A percentile compares a stretch with the other conserved stretches of the same genome.
These are phyloP conservation scores for Bauhinia variegata DNA, from an alignment of 306 rosid genomes.

Conservation along the genomic window DNA sequence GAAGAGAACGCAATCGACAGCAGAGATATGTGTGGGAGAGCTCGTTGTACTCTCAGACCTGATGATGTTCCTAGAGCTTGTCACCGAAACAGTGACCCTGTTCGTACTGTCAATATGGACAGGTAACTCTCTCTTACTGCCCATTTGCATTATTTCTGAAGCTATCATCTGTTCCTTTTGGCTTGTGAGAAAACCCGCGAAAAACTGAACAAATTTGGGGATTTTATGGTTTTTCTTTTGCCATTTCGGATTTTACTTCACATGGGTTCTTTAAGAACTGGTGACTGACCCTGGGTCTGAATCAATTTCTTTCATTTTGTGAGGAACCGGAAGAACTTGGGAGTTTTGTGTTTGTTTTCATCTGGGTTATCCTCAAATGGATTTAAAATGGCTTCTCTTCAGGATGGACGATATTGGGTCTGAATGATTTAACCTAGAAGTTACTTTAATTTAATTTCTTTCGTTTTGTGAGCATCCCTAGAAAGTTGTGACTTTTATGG, in stretches of 20 bases:
- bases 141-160: neutral
- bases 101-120: conserved; percentile 61
- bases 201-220: neutral
- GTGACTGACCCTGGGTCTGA: neutral
- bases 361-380: neutral
- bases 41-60: conserved; percentile 65
- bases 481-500: neutral
- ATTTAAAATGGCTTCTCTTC: conserved; percentile 5
- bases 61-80: conserved; percentile 76
- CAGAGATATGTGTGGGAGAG: conserved; percentile 77
- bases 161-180: neutral
- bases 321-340: neutral
- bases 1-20: neutral
- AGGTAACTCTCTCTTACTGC: conserved; percentile 39
- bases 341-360: neutral
- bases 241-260: neutral
- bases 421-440: neutral
- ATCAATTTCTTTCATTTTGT: no score
- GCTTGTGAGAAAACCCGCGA: neutral
- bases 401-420: neutral
- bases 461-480: neutral
- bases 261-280: neutral
- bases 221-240: neutral
- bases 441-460: neutral
- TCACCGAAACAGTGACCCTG: conserved; percentile 44